These are phyloP conservation scores for Passalora sequoiae DNA, from an alignment of 2,329 filamentous ascomycete genomes.

Conservation along the genomic window DNA sequence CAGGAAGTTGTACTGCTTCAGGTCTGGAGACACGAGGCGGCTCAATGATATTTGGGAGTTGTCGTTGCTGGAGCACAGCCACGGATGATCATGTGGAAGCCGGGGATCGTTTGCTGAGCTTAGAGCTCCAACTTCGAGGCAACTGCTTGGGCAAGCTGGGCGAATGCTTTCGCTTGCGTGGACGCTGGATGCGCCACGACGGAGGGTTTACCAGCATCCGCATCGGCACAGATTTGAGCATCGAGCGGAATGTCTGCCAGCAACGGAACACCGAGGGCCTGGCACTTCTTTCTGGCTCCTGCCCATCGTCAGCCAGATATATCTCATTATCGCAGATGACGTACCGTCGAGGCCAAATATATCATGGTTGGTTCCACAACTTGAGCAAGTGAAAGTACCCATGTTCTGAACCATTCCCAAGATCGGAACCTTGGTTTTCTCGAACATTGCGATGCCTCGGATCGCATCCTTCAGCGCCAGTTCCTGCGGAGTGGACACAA, in stretches of 20 bases:
- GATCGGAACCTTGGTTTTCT: constrained; percentile 72
- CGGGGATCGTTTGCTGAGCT: no score
- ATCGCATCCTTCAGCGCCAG: constrained; percentile 87
- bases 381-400: constrained; percentile 75
- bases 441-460: constrained; percentile 89
- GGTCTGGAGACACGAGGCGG: no score
- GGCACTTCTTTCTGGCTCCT: constrained; percentile 63
- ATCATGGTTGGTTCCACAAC: constrained; percentile 38
- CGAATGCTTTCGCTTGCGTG: constrained; percentile 65
- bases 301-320: constrained; percentile 36
- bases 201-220: constrained; percentile 80
- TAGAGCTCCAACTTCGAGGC: constrained; percentile 12
- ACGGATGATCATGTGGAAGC: no score
- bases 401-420: constrained; percentile 91
- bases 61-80: no score
- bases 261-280: constrained; percentile 68
- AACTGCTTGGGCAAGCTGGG: constrained; percentile 34
- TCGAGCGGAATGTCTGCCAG: constrained; percentile 87
- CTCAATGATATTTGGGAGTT: no score
- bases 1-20: no score
- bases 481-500: constrained; percentile 91
- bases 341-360: constrained; percentile 36
- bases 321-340: no score
- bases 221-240: constrained; percentile 78
- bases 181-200: constrained; percentile 80